These are phyloP conservation scores for Emergomyces pasteurianus DNA, from an alignment of 2,329 filamentous ascomycete species.

Conservation along the genomic window DNA sequence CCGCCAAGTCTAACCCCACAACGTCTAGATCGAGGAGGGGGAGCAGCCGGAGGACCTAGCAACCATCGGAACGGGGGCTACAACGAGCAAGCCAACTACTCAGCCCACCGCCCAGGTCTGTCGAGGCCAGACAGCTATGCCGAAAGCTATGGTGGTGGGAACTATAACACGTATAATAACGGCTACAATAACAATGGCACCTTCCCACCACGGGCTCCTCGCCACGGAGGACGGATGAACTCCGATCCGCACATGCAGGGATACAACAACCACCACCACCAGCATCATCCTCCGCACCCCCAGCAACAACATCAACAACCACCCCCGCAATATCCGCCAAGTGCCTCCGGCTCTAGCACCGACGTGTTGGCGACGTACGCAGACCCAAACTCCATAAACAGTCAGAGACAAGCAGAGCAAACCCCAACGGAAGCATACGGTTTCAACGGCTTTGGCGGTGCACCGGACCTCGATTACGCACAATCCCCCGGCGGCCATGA, in stretches of 20 bases:
- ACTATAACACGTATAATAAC: constrained; percentile 36
- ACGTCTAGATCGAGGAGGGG: constrained; percentile 14
- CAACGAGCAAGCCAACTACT: constrained; percentile 21
- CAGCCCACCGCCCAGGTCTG: constrained; percentile 22
- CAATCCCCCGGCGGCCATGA: constrained; percentile 10
- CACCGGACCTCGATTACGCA: constrained; percentile 27
- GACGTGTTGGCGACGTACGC: constrained; percentile 72
- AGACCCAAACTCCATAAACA: constrained; percentile 88
- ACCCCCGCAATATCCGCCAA: constrained; percentile 60
- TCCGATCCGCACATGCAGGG: constrained; percentile 24
- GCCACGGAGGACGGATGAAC: constrained; percentile 22
- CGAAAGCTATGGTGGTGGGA: constrained; percentile 28
- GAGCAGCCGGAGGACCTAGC: constrained; percentile 14
- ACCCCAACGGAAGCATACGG: constrained; percentile 51
- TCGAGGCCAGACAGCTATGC: constrained; percentile 37
- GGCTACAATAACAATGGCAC: constrained; percentile 16
- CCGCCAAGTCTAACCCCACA: constrained; percentile 12
- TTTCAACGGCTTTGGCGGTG: constrained; percentile 40
- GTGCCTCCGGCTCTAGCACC: constrained; percentile 56
- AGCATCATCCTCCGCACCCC: constrained; percentile 47
- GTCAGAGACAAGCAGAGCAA: constrained; percentile 31
- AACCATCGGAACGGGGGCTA: constrained; percentile 23
- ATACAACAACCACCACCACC: constrained; percentile 12
- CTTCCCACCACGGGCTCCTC: constrained; percentile 19
- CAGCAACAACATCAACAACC: constrained; percentile 23